Evolutionary conservation across 1,139 yeast species (phyloP), one percentile per base, ranked within the genome.

Genomic region (Arxiozyma slooffiae): DNA sequence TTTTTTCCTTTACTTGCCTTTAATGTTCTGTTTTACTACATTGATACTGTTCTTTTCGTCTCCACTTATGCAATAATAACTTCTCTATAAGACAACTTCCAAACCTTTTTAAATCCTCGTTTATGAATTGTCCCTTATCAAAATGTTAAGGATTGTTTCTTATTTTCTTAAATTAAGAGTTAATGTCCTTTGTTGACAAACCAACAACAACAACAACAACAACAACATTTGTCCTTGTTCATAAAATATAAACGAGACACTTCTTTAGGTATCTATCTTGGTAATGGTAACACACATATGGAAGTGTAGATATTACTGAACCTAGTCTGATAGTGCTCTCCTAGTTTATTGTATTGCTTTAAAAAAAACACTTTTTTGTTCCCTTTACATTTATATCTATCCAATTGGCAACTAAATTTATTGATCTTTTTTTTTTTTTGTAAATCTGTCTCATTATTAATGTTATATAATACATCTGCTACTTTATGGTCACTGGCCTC

Each of bases 131-230:
- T 59, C 75, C 76, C 53, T 86, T 78, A 66, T 94, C 98, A 55
- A 88, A 78, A 60, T 87, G 95, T 98, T 98, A 92, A 0, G 97
- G 88, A 62, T 94, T 98, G 53, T 90, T 95, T 58, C 97, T 79
- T 6, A 88, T 82, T 71, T 89, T 89, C 66, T 90, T 92, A 70
- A 92, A 94, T 55, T 81, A 82, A 53, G 95, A 84, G 48, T 94
- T 74, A 1, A 81, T 77, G 36, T 82, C 81, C 67, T 92, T 92
- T 8, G 96, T 95, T 1, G 96, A 79, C 14, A 14, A 14, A 11
- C 36, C 36, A 30, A 30, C 36, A 30, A 30, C n/a, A n/a, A n/a
- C n/a, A 54, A 83, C 80, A 1, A 96, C 36, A 30, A 30, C 36
- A 30, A 30, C 69, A 4, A 97, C 97, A 7, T 87, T 79, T 0